A percentile compares a stretch with the other conserved stretches of the same genome.
Conservation (phyloP, 495 filamentous ascomycete species). For the Parathielavia hyrcaniae region DNA sequence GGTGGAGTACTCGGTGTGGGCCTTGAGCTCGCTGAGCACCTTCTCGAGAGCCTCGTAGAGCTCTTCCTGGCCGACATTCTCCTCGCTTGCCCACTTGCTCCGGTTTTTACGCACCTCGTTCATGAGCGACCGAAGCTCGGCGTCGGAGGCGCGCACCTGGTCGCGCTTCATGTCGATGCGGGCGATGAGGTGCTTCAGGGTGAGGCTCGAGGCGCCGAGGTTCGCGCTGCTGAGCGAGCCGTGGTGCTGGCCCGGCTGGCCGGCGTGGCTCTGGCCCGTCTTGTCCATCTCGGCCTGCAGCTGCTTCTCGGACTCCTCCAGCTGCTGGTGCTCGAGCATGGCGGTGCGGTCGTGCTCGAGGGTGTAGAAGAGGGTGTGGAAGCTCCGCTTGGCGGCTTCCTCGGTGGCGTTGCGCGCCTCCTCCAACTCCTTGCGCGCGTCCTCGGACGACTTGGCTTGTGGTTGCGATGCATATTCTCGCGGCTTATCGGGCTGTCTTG, state of each 20-base stretch:
- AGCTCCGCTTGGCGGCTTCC: slow-evolving; percentile 80
- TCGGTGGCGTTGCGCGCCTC: slow-evolving; percentile 91
- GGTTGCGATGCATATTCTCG: slow-evolving; percentile 41
- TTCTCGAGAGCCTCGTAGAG: slow-evolving; percentile 95
- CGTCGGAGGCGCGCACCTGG: slow-evolving; percentile 81
- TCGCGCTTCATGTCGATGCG: slow-evolving; percentile 88
- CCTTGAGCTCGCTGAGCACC: slow-evolving; percentile 91
- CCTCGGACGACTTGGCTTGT: slow-evolving; percentile 65
- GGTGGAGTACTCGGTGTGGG: slow-evolving; percentile 90
- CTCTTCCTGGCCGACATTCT: slow-evolving; percentile 94
- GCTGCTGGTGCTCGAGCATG: slow-evolving; percentile 94
- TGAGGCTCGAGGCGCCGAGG: slow-evolving; percentile 92
- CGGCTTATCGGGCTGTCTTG: slow-evolving; percentile 42
- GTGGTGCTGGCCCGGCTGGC: slow-evolving; percentile 52
- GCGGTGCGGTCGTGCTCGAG: slow-evolving; percentile 90
- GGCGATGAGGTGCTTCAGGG: slow-evolving; percentile 91
- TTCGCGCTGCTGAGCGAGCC: slow-evolving; percentile 89
- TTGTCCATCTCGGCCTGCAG: slow-evolving; percentile 90
- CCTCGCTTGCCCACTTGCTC: slow-evolving; percentile 98
- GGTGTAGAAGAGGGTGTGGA: slow-evolving; percentile 88
- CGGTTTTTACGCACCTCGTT: slow-evolving; percentile 95
- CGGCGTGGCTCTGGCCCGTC: slow-evolving; percentile 43
- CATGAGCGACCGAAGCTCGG: slow-evolving; percentile 84
- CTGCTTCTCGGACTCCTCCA: slow-evolving; percentile 93
- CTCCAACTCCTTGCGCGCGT: slow-evolving; percentile 86